Conservation (phyloP, 495 filamentous ascomycete genomes). For the Lasiosphaeria miniovina region DNA sequence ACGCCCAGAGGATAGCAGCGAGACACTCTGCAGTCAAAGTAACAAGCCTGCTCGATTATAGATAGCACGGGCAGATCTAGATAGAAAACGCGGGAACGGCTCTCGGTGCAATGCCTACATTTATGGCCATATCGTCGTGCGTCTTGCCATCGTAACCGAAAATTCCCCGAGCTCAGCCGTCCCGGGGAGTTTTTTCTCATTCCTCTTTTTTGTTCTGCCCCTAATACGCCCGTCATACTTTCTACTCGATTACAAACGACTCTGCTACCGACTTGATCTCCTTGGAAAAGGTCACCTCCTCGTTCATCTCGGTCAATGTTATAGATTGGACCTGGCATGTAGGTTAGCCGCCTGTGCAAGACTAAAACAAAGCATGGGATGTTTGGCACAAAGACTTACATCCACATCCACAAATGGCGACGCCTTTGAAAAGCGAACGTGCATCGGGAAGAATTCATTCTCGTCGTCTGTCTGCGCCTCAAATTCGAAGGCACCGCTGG, state of each 20-base stretch:
- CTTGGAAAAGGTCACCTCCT: slow-evolving; percentile 83
- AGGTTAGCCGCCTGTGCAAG: slow-evolving; percentile 27
- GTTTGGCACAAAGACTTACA: slow-evolving; percentile 51
- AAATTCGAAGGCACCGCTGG: slow-evolving; percentile 86
- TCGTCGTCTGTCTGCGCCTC: slow-evolving; percentile 82
- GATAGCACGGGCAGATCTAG: too few relatives aligned
- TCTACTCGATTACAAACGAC: slow-evolving; percentile 74
- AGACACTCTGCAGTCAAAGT: too few relatives aligned
- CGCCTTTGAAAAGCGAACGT: slow-evolving; percentile 80
- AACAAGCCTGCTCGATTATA: too few relatives aligned
- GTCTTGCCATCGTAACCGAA: too few relatives aligned
- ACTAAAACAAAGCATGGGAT: background rate
- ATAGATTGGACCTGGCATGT: slow-evolving; percentile 61
- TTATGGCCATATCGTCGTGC: too few relatives aligned
- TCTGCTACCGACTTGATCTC: slow-evolving; percentile 84
- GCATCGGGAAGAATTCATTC: slow-evolving; percentile 96
- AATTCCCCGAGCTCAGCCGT: too few relatives aligned
- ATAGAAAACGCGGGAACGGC: too few relatives aligned
- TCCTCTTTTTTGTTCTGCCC: background rate
- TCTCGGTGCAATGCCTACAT: too few relatives aligned
- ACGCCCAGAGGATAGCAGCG: too few relatives aligned
- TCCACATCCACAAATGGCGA: slow-evolving; percentile 86
- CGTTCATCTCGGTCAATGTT: slow-evolving; percentile 71
- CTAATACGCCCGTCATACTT: background rate
- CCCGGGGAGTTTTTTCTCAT: too few relatives aligned